A percentile compares a stretch with the other conserved stretches of the same genome.
phyloP scores from a whole-genome alignment of 2,329 filamentous ascomycete species.

The Fusarium oligoseptatum region DNA sequence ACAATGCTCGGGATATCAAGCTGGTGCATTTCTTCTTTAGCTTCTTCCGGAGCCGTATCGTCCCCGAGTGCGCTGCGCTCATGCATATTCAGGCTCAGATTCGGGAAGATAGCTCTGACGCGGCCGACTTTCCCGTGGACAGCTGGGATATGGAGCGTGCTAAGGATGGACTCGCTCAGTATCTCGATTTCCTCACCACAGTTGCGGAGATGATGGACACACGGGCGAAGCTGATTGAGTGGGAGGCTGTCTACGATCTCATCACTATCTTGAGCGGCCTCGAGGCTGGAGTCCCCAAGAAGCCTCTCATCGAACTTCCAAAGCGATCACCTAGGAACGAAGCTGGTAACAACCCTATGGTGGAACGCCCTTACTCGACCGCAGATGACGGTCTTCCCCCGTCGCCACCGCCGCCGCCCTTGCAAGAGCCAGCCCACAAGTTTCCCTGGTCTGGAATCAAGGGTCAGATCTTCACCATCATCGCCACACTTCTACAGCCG shows the following conservation, averaged over 20 bases:
- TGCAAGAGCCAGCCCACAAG: slow-evolving; percentile 75
- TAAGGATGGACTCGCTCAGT: slow-evolving; percentile 94
- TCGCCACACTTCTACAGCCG: slow-evolving; percentile 90
- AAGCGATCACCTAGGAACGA: slow-evolving; percentile 46
- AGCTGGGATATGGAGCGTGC: slow-evolving; percentile 98
- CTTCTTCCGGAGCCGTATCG: slow-evolving; percentile 91
- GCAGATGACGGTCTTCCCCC: slow-evolving; percentile 46
- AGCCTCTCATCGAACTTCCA: slow-evolving; percentile 69
- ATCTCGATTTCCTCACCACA: slow-evolving; percentile 92
- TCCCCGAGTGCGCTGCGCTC: slow-evolving; percentile 93
- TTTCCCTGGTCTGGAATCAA: slow-evolving; percentile 83
- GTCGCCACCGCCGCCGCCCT: slow-evolving; percentile 57
- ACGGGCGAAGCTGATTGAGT: slow-evolving; percentile 87
- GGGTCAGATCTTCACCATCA: slow-evolving; percentile 90
- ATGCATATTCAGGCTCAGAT: slow-evolving; percentile 96
- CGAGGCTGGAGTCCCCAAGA: slow-evolving; percentile 88
- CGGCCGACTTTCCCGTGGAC: slow-evolving; percentile 92
- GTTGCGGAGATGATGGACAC: slow-evolving; percentile 87
- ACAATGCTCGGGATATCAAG: slow-evolving; percentile 69
- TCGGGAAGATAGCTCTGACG: slow-evolving; percentile 78
- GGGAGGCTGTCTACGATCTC: slow-evolving; percentile 91
- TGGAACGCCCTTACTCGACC: slow-evolving; percentile 74
- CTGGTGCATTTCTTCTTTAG: slow-evolving; percentile 91
- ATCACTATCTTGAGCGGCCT: slow-evolving; percentile 88
- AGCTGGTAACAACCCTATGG: slow-evolving; percentile 52